These are phyloP conservation scores for Arthrobotrys pseudoclavata DNA, from an alignment of 2,329 filamentous ascomycete genomes.

Conservation along the genomic window DNA sequence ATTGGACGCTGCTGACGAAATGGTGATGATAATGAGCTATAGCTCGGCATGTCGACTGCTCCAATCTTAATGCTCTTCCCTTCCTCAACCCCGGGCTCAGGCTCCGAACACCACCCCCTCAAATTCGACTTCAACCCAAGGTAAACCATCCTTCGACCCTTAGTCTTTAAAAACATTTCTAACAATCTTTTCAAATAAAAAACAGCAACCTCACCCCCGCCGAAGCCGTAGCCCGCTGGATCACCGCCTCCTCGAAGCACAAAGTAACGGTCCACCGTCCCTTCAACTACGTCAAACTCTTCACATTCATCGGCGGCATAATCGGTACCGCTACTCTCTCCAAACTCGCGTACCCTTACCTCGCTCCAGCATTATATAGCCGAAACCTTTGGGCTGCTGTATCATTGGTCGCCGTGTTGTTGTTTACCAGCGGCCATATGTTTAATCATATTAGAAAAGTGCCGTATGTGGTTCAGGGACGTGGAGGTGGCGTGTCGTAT, in stretches of 20 bases:
- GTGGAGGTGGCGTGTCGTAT: conserved; percentile 86
- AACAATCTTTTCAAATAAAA: neutral
- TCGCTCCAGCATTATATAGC: conserved; percentile 85
- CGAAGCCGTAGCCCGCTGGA: conserved; percentile 71
- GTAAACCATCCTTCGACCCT: conserved; percentile 72
- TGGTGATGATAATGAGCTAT: conserved; percentile 26
- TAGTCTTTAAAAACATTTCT: conserved; percentile 14
- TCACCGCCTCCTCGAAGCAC: conserved; percentile 75
- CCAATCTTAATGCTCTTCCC: conserved; percentile 90
- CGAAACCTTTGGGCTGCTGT: conserved; percentile 94
- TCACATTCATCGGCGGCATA: conserved; percentile 76
- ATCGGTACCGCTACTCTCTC: conserved; percentile 78
- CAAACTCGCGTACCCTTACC: conserved; percentile 80
- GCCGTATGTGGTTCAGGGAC: conserved; percentile 89
- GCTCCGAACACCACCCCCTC: conserved; percentile 75
- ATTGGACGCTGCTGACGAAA: conserved; percentile 17
- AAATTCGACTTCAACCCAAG: conserved; percentile 73
- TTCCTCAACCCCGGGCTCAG: conserved; percentile 71
- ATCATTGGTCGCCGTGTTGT: conserved; percentile 86
- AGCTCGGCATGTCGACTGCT: conserved; percentile 95
- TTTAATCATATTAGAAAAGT: conserved; percentile 98
- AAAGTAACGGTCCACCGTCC: conserved; percentile 85
- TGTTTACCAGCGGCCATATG: conserved; percentile 98
- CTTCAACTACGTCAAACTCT: conserved; percentile 85
- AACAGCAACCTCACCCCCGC: conserved; percentile 58